Evolutionary conservation across 1,139 yeast genomes (phyloP), one percentile per base, ranked within the genome.

Genomic region (Yamadazyma mexicana): DNA sequence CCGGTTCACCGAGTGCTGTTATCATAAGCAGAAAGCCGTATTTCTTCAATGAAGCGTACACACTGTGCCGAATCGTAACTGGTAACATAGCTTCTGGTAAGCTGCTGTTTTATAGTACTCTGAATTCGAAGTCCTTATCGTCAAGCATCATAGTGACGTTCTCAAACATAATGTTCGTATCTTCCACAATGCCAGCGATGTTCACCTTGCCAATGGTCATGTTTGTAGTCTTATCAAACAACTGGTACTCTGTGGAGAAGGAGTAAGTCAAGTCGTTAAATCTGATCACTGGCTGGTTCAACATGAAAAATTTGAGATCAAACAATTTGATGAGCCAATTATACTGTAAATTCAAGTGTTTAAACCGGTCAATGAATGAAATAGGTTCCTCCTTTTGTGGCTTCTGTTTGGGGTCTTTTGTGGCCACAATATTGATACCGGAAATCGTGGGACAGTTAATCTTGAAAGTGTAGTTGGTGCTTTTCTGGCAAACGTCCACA

Each of bases 251-350:
- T 2, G 51, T 47, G n/a, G 28, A 23, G 28, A 49, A 47, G 2
- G 14, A 3, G 29, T 40, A 45, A 10, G 40, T 38, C 1, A 47
- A 11, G 17, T 42, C 50, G 17, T 38, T 37, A 15, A 39, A 38
- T 10, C 43, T 38, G 4, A 47, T 32, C 1, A 34, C 20, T 3
- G 53, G 53, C 25, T 49, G 53, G 28, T 48, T 48, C 20, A 49
- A 24, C 4, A 47, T 37, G 31, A 49, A 49, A 5, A 39, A 12
- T 17, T 44, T 42, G 17, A 38, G 31, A 24, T 50, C 43, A 10
- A 50, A 30, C 6, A 50, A 14, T 22, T 49, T 49, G 7, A 49
- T 46, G 3, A 42, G 41, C 54, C 54, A 49, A 7, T 30, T 17
- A 17, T 32, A 41, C n/a, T 37, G 18, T 2, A 49, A 39, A 12